Evolutionary conservation across 345 rosid genomes (phyloP).

Genomic region (Eucalyptus albens): DNA sequence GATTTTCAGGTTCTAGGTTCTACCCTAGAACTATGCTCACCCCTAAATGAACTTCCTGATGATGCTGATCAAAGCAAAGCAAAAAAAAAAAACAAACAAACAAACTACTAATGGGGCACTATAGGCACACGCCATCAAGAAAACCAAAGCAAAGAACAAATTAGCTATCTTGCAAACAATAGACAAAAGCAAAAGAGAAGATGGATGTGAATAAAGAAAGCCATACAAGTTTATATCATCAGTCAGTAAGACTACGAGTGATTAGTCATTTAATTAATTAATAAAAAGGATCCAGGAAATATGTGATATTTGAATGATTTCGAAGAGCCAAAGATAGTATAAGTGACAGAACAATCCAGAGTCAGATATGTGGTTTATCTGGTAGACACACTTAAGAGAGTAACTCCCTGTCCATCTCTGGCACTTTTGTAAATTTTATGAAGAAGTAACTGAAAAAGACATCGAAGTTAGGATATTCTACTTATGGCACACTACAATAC

Average conservation of each 20-base stretch:
- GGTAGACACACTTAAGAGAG: neutral
- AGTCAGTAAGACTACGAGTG: neutral
- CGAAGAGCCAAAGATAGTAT: neutral
- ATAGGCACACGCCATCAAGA: neutral
- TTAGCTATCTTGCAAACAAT: neutral
- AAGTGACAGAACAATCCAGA: neutral
- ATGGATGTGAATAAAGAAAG: neutral
- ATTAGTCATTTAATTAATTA: neutral
- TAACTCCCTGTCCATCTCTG: neutral
- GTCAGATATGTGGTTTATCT: neutral
- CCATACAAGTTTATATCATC: neutral
- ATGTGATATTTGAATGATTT: neutral
- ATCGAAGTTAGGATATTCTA: neutral
- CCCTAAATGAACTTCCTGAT: neutral
- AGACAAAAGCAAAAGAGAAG: neutral
- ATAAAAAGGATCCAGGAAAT: neutral
- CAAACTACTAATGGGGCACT: neutral
- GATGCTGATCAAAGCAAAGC: neutral
- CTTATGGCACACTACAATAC: neutral
- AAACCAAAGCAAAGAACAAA: neutral
- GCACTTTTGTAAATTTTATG: neutral
- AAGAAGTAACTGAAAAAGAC: neutral
- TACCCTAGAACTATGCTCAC: too few relatives aligned
- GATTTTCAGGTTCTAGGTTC: too few relatives aligned
- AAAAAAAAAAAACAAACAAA: neutral